phyloP scores from a whole-genome alignment of 805 yeast genomes.

The Saturnispora silvae region DNA sequence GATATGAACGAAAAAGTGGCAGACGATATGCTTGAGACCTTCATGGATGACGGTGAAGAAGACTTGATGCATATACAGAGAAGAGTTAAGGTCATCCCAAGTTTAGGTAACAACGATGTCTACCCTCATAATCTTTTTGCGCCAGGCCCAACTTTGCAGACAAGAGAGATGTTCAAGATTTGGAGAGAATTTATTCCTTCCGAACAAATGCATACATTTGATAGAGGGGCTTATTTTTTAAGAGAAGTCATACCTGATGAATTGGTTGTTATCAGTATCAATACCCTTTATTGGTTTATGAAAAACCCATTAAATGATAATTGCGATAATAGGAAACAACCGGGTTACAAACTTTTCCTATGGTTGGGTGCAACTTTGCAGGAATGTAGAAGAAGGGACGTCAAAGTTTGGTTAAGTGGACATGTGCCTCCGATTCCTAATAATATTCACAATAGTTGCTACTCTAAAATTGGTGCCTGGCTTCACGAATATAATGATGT shows the following conservation, averaged over 20 bases:
- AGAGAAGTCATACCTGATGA: constrained; percentile 71
- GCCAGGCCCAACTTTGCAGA: constrained; percentile 82
- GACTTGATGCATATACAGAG: constrained; percentile 20
- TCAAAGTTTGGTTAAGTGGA: constrained; percentile 82
- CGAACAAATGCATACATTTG: constrained; percentile 65
- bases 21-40: constrained; percentile 38
- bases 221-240: constrained; percentile 64
- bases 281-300: constrained; percentile 65
- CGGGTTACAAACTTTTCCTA: constrained; percentile 65
- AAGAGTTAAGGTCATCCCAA: constrained; percentile 45
- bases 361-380: constrained; percentile 71
- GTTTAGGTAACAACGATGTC: constrained; percentile 80
- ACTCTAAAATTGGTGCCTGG: constrained; percentile 71
- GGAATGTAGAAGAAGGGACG: constrained; percentile 59
- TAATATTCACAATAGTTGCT: constrained; percentile 64
- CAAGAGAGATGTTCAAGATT: constrained; percentile 61
- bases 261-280: constrained; percentile 69
- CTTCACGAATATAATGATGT: constrained; percentile 73
- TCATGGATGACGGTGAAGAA: constrained; percentile 36
- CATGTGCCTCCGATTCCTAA: constrained; percentile 84
- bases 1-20: constrained; percentile 56
- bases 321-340: constrained; percentile 62
- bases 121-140: constrained; percentile 81
- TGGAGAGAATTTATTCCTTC: constrained; percentile 72
- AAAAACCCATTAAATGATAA: constrained; percentile 75